Evolutionary conservation across 2,329 filamentous ascomycete genomes (phyloP).

Genomic region (Pseudogymnoascus sp.): DNA sequence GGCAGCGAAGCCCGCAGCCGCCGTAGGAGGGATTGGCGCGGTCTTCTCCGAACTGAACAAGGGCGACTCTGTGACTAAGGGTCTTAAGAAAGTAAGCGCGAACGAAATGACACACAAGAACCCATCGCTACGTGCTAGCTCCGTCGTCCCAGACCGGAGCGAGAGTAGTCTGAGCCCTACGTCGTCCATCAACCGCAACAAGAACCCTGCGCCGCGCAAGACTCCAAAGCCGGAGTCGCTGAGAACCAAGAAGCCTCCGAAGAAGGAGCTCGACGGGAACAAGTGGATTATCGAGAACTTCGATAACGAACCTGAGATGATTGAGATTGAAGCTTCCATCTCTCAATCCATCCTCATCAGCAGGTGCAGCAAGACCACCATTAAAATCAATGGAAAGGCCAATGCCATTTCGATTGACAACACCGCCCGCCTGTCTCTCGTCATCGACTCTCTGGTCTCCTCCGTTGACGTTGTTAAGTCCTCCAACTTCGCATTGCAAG

Average conservation of each 20-base stretch:
- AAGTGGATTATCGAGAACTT: constrained; percentile 98
- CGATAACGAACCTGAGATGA: constrained; percentile 62
- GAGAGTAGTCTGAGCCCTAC: constrained; percentile 42
- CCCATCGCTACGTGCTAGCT: constrained; percentile 67
- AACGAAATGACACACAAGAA: constrained; percentile 99
- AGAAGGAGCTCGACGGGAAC: constrained; percentile 73
- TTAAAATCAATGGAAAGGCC: constrained; percentile 85
- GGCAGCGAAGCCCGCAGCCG: constrained; percentile 31
- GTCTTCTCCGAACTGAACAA: constrained; percentile 90
- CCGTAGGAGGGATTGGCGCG: constrained; percentile 61
- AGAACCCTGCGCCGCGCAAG: constrained; percentile 81
- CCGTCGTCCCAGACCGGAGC: constrained; percentile 55
- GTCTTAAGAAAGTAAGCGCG: constrained; percentile 85
- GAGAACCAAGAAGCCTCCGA: constrained; percentile 72
- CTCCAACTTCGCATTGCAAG: constrained; percentile 87
- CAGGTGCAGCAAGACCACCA: constrained; percentile 81
- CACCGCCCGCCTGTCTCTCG: constrained; percentile 70
- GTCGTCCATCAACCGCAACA: constrained; percentile 48
- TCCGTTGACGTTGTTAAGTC: constrained; percentile 94
- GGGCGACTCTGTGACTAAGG: constrained; percentile 78
- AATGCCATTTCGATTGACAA: constrained; percentile 97
- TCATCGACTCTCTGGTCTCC: constrained; percentile 83
- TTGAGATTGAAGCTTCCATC: constrained; percentile 74
- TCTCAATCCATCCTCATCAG: constrained; percentile 87
- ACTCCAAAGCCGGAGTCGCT: constrained; percentile 81